Conservation (phyloP, 768 basidiomycete species). For the Leccinum broughii region DNA sequence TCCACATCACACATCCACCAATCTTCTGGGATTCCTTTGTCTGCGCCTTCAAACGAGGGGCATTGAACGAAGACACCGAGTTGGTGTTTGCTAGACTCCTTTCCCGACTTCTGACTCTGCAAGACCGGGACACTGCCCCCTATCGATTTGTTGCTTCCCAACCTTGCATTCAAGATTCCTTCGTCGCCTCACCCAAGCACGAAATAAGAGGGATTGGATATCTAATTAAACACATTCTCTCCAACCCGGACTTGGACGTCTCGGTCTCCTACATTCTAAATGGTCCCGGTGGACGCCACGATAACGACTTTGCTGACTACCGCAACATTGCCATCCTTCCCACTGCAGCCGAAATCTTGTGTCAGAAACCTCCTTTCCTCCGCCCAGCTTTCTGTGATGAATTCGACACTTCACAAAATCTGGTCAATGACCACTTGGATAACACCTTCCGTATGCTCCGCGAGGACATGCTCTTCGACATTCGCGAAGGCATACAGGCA, state of each 20-base stretch:
- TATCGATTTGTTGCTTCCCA: slow-evolving; percentile 42
- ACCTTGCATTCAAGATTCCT: slow-evolving; percentile 24
- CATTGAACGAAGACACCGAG: slow-evolving; percentile 37
- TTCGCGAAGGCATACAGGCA: slow-evolving; percentile 53
- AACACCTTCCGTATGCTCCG: slow-evolving; percentile 65
- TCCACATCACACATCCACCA: slow-evolving; percentile 47
- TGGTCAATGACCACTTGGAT: slow-evolving; percentile 51
- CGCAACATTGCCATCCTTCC: slow-evolving; percentile 59
- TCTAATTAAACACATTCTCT: slow-evolving; percentile 42
- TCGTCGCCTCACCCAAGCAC: slow-evolving; percentile 25
- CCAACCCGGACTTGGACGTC: slow-evolving; percentile 16
- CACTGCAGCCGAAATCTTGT: slow-evolving; percentile 57
- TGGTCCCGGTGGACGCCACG: slow-evolving; percentile 64
- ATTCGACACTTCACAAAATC: slow-evolving; percentile 22
- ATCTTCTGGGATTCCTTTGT: slow-evolving; percentile 47
- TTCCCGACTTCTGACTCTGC: slow-evolving; percentile 43
- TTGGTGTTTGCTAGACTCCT: slow-evolving; percentile 48
- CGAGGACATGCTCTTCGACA: slow-evolving; percentile 62
- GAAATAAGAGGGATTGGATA: slow-evolving; percentile 36
- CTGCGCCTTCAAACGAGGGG: slow-evolving; percentile 32
- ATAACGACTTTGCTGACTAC: slow-evolving; percentile 65
- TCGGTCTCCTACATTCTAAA: slow-evolving; percentile 17
- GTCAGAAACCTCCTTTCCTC: slow-evolving; percentile 47
- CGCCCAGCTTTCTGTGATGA: slow-evolving; percentile 36
- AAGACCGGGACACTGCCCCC: slow-evolving; percentile 30